Evolutionary conservation across 495 filamentous ascomycete genomes (phyloP), one percentile per base, ranked within the genome.

Genomic region (Penicillium arizonense): DNA sequence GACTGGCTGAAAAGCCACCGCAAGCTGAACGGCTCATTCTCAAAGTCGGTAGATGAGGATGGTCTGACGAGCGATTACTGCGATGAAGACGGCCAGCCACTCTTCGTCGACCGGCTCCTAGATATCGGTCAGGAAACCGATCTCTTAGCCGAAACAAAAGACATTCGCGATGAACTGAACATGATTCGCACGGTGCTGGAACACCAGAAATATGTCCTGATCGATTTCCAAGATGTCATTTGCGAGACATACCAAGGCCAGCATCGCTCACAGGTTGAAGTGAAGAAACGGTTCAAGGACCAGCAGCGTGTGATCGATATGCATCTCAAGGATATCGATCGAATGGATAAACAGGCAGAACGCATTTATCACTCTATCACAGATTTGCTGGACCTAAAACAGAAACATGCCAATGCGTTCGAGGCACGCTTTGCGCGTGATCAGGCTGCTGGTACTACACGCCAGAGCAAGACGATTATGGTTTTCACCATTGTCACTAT

Each of bases 401-500:
- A 90, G 55, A 90, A 89, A 69, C 83, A 88, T 41, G 84, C 85
- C 45, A 88, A 87, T 67, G 83, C 82, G 4, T 81, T 86, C 34
- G 86, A 89, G 55, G 86, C 86, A 3, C 75, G 85, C 9, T 87
- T 86, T 56, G 82, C 86, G 0, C 76, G 86, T 23, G 82, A 87
- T 42, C 84, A 88, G 56, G 84, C 85, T 1, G 76, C 80, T 1
- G 82, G 80, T 3, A 87, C 85, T 0, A 81, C 80, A 1, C 69
- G 78, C n/a, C 87, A 90, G 59, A 77, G 79, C n/a, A 83, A 87
- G 56, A 87, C 84, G 4, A 83, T 89, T 52, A 84, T 90, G 77
- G 79, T 89, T 7, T 89, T 89, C 55, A 90, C 87, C 5, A 82
- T 88, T 52, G 85, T 87, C 6, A 87, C 84, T 0, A 86, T 87